These are phyloP conservation scores for Colletotrichum sp. DNA, from an alignment of 2,329 filamentous ascomycete species.

Conservation along the genomic window DNA sequence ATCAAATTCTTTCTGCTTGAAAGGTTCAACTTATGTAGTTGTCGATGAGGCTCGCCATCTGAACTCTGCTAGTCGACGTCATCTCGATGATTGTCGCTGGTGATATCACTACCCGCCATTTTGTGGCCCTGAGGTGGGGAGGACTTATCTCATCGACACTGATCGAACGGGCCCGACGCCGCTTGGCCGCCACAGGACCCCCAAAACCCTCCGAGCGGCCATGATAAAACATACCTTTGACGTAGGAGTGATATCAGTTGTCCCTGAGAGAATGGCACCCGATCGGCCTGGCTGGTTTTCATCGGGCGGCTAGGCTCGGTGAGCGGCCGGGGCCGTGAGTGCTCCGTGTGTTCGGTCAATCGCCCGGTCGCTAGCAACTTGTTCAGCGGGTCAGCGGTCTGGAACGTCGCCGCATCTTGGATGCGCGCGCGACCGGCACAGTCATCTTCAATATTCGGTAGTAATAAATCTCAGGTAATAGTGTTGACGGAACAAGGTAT, in stretches of 20 bases:
- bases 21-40: slow-evolving; percentile 11
- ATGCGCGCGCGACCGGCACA: not conserved
- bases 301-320: not conserved
- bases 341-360: slow-evolving; percentile 1
- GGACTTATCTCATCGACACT: slow-evolving; percentile 12
- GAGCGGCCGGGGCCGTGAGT: not conserved
- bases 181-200: not conserved
- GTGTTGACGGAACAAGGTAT: slow-evolving; percentile 11
- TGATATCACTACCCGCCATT: slow-evolving; percentile 21
- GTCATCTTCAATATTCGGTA: not conserved
- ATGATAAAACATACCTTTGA: not conserved
- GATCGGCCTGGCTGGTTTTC: not conserved
- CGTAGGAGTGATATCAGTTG: slow-evolving; percentile 17
- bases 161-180: slow-evolving; percentile 6
- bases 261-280: not conserved
- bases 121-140: slow-evolving; percentile 16
- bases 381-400: not conserved
- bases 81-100: slow-evolving; percentile 16
- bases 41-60: slow-evolving; percentile 1
- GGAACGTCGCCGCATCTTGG: not conserved
- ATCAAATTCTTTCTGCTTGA: not conserved
- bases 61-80: slow-evolving; percentile 10
- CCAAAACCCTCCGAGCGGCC: not conserved
- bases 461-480: not conserved
- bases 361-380: not conserved